Evolutionary conservation across 1,139 yeast genomes (phyloP).

Genomic region (Sporopachydermia cereana): DNA sequence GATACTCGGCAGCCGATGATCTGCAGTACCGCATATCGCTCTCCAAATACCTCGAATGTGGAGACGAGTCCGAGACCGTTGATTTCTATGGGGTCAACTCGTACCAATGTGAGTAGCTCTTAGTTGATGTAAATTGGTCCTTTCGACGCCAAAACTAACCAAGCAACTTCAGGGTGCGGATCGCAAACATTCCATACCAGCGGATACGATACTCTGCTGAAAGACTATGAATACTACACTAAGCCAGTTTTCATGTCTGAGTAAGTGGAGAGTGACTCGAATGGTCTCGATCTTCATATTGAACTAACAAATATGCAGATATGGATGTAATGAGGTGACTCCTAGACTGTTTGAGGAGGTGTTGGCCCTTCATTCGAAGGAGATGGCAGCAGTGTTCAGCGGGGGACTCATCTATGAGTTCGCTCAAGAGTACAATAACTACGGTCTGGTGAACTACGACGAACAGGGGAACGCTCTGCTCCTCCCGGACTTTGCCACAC

Average conservation of each 20-base stretch:
- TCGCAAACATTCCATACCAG: conserved; percentile 68
- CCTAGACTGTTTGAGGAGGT: conserved; percentile 83
- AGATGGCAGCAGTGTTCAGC: conserved; percentile 43
- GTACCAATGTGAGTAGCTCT: conserved; percentile 64
- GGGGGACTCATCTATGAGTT: conserved; percentile 77
- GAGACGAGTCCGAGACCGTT: conserved; percentile 47
- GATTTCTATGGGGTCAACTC: conserved; percentile 95
- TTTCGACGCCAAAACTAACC: neutral
- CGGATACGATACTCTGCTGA: conserved; percentile 68
- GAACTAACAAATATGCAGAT: conserved; percentile 12
- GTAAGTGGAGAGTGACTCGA: conserved; percentile 27
- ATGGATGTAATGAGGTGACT: conserved; percentile 82
- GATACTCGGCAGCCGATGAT: conserved; percentile 95
- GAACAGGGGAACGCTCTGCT: conserved; percentile 30
- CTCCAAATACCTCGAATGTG: conserved; percentile 74
- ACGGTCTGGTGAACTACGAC: conserved; percentile 54
- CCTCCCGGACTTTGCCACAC: conserved; percentile 44
- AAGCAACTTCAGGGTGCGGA: conserved; percentile 60
- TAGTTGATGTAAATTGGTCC: neutral
- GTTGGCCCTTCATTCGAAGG: conserved; percentile 33
- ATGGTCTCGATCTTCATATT: too few species aligned
- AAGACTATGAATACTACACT: conserved; percentile 54
- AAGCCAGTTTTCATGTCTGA: conserved; percentile 85
- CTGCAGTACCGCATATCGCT: conserved; percentile 60
- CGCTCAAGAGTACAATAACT: conserved; percentile 54